phyloP scores from a whole-genome alignment of 257 asterid genomes.

The Marsdenia floribunda region DNA sequence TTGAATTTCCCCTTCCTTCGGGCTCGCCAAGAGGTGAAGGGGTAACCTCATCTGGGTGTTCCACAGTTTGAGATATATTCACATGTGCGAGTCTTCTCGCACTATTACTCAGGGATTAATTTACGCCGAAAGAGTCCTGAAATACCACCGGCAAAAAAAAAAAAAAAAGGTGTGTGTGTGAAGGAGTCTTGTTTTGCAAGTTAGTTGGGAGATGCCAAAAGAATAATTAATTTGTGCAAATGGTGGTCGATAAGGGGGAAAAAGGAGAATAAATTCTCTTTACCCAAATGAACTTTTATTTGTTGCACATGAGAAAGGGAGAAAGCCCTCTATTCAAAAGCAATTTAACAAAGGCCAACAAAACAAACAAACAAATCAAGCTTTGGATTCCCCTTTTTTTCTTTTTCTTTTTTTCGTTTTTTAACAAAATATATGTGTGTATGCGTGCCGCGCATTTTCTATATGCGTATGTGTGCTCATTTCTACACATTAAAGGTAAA shows the following conservation, averaged over 20 bases:
- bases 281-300: not conserved
- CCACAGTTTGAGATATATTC: no score
- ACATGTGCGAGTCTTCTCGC: no score
- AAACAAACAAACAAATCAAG: conserved; percentile 12
- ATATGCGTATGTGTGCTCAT: not conserved
- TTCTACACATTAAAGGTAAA: not conserved
- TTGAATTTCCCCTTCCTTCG: no score
- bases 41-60: no score
- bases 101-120: no score
- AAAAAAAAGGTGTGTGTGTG: no score
- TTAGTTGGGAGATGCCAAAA: conserved; percentile 15
- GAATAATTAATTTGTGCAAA: not conserved
- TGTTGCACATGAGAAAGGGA: not conserved
- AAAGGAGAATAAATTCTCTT: conserved; percentile 15
- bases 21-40: no score
- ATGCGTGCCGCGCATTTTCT: no score
- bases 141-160: no score
- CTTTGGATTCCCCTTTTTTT: conserved; percentile 18
- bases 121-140: no score
- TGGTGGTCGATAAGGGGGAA: not conserved
- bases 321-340: conserved; percentile 20
- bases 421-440: no score
- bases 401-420: no score
- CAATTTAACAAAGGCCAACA: conserved; percentile 11
- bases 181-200: conserved; percentile 20